A percentile compares a stretch with the other conserved stretches of the same genome.
Conservation (phyloP, 805 yeast species). For the Candida takata region DNA sequence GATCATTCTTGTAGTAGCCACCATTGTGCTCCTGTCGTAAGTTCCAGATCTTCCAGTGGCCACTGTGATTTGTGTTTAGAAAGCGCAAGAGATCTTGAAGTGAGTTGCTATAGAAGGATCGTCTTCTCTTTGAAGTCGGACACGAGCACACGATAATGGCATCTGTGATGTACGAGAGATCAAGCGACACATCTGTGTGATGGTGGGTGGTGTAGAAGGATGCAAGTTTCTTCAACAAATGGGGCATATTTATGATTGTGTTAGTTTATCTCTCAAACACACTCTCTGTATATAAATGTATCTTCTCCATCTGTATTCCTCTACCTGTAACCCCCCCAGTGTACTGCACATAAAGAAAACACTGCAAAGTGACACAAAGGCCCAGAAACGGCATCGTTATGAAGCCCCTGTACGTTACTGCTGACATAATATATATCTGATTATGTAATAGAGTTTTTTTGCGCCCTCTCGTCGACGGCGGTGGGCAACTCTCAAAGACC, state of each 20-base stretch:
- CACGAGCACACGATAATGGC: constrained; percentile 68
- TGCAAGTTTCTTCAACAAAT: constrained; percentile 1
- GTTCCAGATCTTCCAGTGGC: constrained; percentile 69
- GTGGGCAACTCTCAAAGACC: too few relatives aligned
- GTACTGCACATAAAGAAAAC: too few relatives aligned
- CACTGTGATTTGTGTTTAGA: constrained; percentile 36
- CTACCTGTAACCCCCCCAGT: too few relatives aligned
- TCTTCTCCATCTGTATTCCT: too few relatives aligned
- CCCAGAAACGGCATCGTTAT: too few relatives aligned
- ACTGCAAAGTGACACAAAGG: too few relatives aligned
- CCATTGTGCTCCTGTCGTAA: constrained; percentile 52
- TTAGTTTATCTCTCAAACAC: not conserved
- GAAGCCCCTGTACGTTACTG: too few relatives aligned
- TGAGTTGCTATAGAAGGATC: constrained; percentile 44
- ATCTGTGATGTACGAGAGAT: constrained; percentile 60
- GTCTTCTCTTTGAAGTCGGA: constrained; percentile 46
- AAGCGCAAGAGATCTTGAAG: constrained; percentile 43
- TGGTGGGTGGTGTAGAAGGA: constrained; percentile 1
- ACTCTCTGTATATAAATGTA: too few relatives aligned
- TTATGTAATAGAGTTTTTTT: too few relatives aligned
- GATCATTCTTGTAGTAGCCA: constrained; percentile 26
- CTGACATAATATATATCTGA: too few relatives aligned
- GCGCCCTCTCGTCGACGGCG: too few relatives aligned
- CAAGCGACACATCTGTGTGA: constrained; percentile 31
- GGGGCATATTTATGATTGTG: not conserved